Evolutionary conservation across 176 grass and related monocot species (phyloP).

Genomic region (Triticum aestivum): IWGSC_CS_RefSeq_v2.1 NC_057807.1:20368188-20368687

Average conservation of each 20-base stretch:
- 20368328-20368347: background rate
- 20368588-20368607: conserved; percentile 33
- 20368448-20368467: conserved; percentile 52
- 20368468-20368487: conserved; percentile 31
- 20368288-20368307: background rate
- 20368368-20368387: conserved; percentile 17
- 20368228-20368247: background rate
- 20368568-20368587: conserved; percentile 26
- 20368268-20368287: background rate
- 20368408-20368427: conserved; percentile 80
- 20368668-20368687: conserved; percentile 29
- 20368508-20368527: background rate
- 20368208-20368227: background rate
- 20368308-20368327: background rate
- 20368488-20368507: conserved; percentile 27
- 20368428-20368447: conserved; percentile 53
- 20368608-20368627: background rate
- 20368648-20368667: background rate
- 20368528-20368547: background rate
- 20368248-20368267: background rate
- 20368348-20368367: background rate
- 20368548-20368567: conserved; percentile 15
- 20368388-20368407: conserved; percentile 49
- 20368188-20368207: conserved; percentile 28
- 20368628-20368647: background rate